These are phyloP conservation scores for Allium sativum DNA, from an alignment of 106 monocot species.

Conservation along the genomic window DNA sequence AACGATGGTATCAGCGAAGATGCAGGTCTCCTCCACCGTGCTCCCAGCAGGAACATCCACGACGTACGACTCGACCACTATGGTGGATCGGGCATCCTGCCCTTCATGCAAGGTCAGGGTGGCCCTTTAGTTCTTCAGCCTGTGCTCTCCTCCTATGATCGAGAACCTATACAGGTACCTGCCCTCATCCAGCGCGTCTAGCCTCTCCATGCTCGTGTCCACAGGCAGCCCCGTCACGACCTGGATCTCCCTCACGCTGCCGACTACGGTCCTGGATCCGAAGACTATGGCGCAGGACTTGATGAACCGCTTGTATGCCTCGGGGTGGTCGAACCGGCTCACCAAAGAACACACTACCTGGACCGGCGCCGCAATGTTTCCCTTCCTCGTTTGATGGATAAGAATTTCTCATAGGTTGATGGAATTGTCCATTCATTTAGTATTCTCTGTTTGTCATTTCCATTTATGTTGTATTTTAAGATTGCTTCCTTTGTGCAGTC, in stretches of 20 bases:
- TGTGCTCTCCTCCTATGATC: conserved; percentile 38
- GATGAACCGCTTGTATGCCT: conserved; percentile 42
- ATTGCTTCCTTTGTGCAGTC: too few relatives aligned
- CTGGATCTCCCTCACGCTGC: conserved; percentile 28
- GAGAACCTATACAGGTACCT: conserved; percentile 21
- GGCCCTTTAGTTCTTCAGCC: conserved; percentile 37
- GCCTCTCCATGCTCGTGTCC: conserved; percentile 25
- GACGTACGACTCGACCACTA: conserved; percentile 50
- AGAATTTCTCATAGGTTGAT: too few relatives aligned
- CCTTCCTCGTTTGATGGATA: too few relatives aligned
- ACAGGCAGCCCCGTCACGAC: conserved; percentile 41
- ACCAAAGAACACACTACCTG: conserved; percentile 31
- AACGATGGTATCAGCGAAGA: conserved; percentile 47
- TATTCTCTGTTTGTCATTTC: too few relatives aligned
- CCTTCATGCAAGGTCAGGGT: conserved; percentile 25
- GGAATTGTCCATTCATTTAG: too few relatives aligned
- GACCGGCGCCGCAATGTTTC: conserved; percentile 22
- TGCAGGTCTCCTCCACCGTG: conserved; percentile 36
- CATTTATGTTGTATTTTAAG: too few relatives aligned
- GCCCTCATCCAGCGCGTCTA: conserved; percentile 40
- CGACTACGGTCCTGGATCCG: conserved; percentile 25
- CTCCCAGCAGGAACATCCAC: conserved; percentile 49
- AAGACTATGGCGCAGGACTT: conserved; percentile 25
- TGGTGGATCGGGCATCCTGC: conserved; percentile 2
- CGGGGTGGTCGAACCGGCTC: conserved; percentile 38